These are phyloP conservation scores for Magnusiomyces ingens DNA, from an alignment of 1,139 yeast genomes.

Conservation along the genomic window DNA sequence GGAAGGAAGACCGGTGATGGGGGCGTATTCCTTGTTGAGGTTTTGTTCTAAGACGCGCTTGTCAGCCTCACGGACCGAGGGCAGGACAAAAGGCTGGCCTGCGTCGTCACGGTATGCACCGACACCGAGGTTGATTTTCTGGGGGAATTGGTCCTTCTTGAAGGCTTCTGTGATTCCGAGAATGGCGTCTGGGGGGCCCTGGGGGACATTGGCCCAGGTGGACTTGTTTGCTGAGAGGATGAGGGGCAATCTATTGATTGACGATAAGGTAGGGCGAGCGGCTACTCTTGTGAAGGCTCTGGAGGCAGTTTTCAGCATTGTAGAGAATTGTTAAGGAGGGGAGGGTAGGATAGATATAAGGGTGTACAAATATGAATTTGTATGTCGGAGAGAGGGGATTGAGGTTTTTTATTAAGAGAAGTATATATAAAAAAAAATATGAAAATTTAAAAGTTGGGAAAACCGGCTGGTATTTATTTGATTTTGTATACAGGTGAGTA, in stretches of 20 bases:
- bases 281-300: slow-evolving; percentile 5
- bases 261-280: slow-evolving; percentile 10
- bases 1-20: slow-evolving; percentile 73
- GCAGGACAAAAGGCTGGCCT: slow-evolving; percentile 93
- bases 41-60: slow-evolving; percentile 29
- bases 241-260: background rate
- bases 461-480: background rate
- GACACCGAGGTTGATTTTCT: slow-evolving; percentile 85
- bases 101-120: slow-evolving; percentile 93
- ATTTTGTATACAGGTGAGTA: background rate
- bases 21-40: slow-evolving; percentile 86
- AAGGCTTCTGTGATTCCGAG: slow-evolving; percentile 59
- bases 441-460: slow-evolving; percentile 1
- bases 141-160: slow-evolving; percentile 36
- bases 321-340: background rate
- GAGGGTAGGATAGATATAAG: background rate
- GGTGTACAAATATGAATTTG: background rate
- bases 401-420: background rate
- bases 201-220: slow-evolving; percentile 38
- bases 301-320: slow-evolving; percentile 15
- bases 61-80: slow-evolving; percentile 66
- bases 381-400: no score
- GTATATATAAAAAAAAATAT: background rate
- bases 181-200: slow-evolving; percentile 64
- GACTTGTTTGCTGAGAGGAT: slow-evolving; percentile 18